Conservation (phyloP, 2,329 filamentous ascomycete genomes). For the Sordariomycetes sp. region DNA sequence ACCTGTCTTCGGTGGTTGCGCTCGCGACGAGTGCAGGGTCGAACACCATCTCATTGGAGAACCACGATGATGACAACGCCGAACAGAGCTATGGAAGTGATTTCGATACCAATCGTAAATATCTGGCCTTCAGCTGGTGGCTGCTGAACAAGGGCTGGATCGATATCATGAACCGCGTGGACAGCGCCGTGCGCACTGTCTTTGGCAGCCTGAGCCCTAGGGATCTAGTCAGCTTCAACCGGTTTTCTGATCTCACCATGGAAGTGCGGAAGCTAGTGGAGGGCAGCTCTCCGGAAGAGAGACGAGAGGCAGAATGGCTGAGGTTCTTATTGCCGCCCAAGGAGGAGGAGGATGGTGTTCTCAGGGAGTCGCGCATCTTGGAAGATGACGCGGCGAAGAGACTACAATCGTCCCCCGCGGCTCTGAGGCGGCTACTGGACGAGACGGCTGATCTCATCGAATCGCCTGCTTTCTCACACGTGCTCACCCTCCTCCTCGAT, state of each 20-base stretch:
- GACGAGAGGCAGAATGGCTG: slow-evolving; percentile 58
- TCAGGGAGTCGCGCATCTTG: slow-evolving; percentile 76
- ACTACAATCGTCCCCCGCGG: slow-evolving; percentile 33
- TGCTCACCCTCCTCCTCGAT: slow-evolving; percentile 79
- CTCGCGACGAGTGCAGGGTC: slow-evolving; percentile 68
- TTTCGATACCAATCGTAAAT: slow-evolving; percentile 91
- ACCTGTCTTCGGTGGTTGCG: slow-evolving; percentile 89
- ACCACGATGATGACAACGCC: slow-evolving; percentile 80
- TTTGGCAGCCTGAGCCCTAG: slow-evolving; percentile 85
- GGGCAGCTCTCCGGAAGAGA: slow-evolving; percentile 39
- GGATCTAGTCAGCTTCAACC: slow-evolving; percentile 76
- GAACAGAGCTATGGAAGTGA: slow-evolving; percentile 83
- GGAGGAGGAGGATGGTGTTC: slow-evolving; percentile 72
- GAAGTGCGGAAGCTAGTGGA: slow-evolving; percentile 82
- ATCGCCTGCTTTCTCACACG: slow-evolving; percentile 81
- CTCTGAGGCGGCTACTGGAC: slow-evolving; percentile 77
- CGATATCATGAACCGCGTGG: slow-evolving; percentile 71
- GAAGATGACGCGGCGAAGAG: slow-evolving; percentile 29
- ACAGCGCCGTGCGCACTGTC: slow-evolving; percentile 76
- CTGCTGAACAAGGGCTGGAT: slow-evolving; percentile 84
- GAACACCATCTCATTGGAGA: slow-evolving; percentile 79
- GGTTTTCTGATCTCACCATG: slow-evolving; percentile 70
- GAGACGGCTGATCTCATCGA: slow-evolving; percentile 95
- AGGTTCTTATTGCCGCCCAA: slow-evolving; percentile 71
- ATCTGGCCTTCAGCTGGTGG: slow-evolving; percentile 98